Evolutionary conservation across 345 rosid species (phyloP), one percentile per base, ranked within the genome.

Genomic region (Arabidopsis suecica): DNA sequence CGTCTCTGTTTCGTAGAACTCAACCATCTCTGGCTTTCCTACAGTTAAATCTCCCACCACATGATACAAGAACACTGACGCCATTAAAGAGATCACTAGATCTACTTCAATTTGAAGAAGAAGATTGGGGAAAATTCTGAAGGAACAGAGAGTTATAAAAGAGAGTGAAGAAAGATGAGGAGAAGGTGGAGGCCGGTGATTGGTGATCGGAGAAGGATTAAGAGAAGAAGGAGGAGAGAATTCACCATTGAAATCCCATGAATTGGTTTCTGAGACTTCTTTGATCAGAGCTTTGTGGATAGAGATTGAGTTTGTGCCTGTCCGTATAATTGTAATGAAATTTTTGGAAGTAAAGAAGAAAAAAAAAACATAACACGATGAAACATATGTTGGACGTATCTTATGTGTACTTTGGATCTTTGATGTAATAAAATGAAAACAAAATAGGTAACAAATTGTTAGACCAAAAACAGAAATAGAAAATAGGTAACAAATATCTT

Each of bases 41-140:
- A 95, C 98, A 25, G 98, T 95, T 74, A 95, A 91, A 89, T 95
- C 99, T 9, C 99, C 99, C 40, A 90, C 98, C 57, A 92, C 97
- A 65, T 95, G 99, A 57, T 95, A 87, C 45, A 95, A 56, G 54
- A 95, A 91, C 74, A 95, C 94, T 5, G 98, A 95, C 3, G 93
- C 97, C 98, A 95, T 74, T 30, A 25, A 23, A 67, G 13, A 47
- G 37, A 61, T 63, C 37, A 12, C 5, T 6, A 49, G 75, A 50
- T 63, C 54, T 44, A 54, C 30, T 28, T 28, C 30, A 2, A 28
- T 2, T 28, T 14, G 37, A 55, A 48, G 30, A 28, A 28, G 30
- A 28, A 36, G 2, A 0, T 30, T 55, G 5, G 9, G 38, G 60
- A 3, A 13, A 51, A 9, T 12, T 30, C 18, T 14, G 22, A 28